These are phyloP conservation scores for Boletus reticulatus DNA, from an alignment of 768 basidiomycete genomes.

Conservation along the genomic window DNA sequence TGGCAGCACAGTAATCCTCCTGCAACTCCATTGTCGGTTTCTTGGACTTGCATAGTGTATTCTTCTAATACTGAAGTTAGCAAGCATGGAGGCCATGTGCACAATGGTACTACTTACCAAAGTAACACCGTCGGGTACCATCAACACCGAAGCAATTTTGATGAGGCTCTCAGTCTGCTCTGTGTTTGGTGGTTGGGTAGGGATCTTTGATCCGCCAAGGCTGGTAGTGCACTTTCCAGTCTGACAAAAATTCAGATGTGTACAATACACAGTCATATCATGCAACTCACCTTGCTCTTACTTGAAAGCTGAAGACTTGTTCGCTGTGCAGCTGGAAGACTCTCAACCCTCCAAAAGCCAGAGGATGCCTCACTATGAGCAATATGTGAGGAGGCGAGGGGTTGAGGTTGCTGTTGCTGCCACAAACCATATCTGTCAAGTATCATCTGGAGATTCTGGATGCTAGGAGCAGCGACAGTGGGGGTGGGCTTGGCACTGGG, in stretches of 20 bases:
- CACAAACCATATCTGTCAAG: background rate
- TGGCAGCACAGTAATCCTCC: background rate
- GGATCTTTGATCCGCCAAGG: too few species aligned
- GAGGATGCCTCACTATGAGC: background rate
- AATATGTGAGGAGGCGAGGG: background rate
- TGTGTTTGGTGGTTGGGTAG: too few species aligned
- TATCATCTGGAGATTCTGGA: background rate
- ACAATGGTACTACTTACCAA: background rate
- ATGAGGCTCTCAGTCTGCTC: background rate
- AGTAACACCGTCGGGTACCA: conserved; percentile 1
- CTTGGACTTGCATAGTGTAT: background rate
- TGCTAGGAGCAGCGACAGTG: background rate
- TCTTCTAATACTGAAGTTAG: background rate
- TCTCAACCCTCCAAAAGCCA: background rate
- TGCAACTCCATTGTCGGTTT: background rate
- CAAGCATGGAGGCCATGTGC: background rate
- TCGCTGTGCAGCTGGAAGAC: too few species aligned
- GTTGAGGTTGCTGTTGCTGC: background rate
- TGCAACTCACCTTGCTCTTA: too few species aligned
- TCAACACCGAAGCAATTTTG: conserved; percentile 1
- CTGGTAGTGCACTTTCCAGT: background rate
- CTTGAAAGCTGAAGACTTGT: too few species aligned
- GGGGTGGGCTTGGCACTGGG: background rate
- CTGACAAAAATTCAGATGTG: background rate
- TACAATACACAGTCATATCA: too few species aligned